Percentiles rank a stretch among this genome's conserved stretches.
Conservation (phyloP, 768 basidiomycete species). For the Tulasnella calospora region DNA sequence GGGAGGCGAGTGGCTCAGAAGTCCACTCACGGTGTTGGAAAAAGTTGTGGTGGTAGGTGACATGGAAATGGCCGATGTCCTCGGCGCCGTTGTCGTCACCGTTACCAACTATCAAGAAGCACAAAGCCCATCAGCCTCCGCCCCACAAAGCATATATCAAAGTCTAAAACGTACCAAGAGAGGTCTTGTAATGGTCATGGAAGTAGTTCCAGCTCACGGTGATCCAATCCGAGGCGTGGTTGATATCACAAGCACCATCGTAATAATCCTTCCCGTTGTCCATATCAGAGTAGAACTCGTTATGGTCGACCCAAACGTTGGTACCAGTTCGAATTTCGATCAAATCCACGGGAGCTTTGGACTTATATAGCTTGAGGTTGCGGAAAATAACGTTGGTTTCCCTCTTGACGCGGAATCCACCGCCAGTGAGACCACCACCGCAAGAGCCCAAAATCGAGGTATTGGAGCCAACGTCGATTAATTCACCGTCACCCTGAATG, state of each 20-base stretch:
- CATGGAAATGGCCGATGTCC: background rate
- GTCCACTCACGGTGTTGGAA: background rate
- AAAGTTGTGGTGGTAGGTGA: too few relatives aligned
- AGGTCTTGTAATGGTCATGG: slow-evolving; percentile 43
- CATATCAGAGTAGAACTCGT: slow-evolving; percentile 13
- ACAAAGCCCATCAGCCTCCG: too few relatives aligned
- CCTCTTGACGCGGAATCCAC: background rate
- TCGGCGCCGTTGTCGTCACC: slow-evolving; percentile 38
- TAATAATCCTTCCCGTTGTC: slow-evolving; percentile 36
- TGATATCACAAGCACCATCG: slow-evolving; percentile 47
- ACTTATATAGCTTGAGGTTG: slow-evolving; percentile 9
- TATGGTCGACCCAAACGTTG: background rate
- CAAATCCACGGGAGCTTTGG: background rate
- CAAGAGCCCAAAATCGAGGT: background rate
- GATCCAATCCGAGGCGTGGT: slow-evolving; percentile 42
- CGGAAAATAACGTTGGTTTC: slow-evolving; percentile 7
- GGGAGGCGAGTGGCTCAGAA: too few relatives aligned
- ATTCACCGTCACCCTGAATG: slow-evolving; percentile 19
- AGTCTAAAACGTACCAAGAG: slow-evolving; percentile 32
- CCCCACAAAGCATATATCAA: too few relatives aligned
- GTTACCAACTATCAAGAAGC: too few relatives aligned
- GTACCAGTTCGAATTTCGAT: background rate
- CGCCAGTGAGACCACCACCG: background rate
- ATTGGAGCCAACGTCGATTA: background rate
- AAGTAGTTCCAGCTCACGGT: slow-evolving; percentile 8